Conservation (phyloP, 1,139 yeast species). For the Kodamaea ohmeri region DNA sequence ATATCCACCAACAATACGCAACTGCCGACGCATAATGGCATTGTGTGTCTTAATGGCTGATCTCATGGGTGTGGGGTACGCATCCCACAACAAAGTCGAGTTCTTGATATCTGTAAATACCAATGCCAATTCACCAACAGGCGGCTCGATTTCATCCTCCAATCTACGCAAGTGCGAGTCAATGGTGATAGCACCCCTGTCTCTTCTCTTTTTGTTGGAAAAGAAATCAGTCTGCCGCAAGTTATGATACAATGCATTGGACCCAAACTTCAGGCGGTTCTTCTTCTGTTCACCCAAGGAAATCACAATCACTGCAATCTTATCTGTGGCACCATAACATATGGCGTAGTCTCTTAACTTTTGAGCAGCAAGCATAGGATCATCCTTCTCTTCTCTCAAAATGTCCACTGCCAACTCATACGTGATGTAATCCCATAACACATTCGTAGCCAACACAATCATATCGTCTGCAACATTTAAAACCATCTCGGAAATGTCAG, state of each 20-base stretch:
- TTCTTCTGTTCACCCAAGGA: conserved; percentile 51
- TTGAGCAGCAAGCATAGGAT: conserved; percentile 91
- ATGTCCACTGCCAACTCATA: conserved; percentile 89
- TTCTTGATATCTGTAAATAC: conserved; percentile 96
- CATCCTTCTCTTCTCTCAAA: conserved; percentile 75
- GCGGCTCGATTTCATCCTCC: conserved; percentile 93
- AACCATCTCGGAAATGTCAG: conserved; percentile 64
- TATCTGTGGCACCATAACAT: conserved; percentile 83
- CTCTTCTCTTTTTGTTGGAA: conserved; percentile 51
- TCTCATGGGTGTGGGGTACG: conserved; percentile 91
- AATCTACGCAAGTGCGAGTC: conserved; percentile 80
- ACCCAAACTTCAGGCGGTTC: conserved; percentile 27
- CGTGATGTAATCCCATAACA: conserved; percentile 81
- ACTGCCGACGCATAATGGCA: conserved; percentile 88
- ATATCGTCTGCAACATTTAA: conserved; percentile 75
- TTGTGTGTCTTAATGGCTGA: conserved; percentile 95
- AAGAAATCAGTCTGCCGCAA: conserved; percentile 42
- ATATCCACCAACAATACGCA: conserved; percentile 91
- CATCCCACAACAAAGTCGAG: conserved; percentile 91
- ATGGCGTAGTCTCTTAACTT: conserved; percentile 91
- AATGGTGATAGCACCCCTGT: conserved; percentile 54
- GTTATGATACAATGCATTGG: conserved; percentile 37
- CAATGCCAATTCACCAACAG: conserved; percentile 90
- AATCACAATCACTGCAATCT: conserved; percentile 80
- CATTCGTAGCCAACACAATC: conserved; percentile 80